These are phyloP conservation scores for Phyllosticta citribraziliensis DNA, from an alignment of 2,329 filamentous ascomycete genomes.

Conservation along the genomic window DNA sequence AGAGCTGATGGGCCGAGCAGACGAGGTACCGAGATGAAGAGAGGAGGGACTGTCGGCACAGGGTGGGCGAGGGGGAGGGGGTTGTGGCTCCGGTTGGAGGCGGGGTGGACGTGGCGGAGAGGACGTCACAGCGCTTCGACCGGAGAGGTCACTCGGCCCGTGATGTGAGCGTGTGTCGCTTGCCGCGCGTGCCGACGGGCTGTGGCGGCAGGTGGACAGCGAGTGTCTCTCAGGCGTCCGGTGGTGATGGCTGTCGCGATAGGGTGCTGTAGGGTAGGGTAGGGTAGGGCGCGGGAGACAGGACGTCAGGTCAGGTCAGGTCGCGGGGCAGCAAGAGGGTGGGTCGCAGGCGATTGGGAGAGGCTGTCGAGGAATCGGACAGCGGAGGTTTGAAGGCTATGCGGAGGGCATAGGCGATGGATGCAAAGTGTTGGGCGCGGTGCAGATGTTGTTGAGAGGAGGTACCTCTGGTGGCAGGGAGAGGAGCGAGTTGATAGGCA, in stretches of 20 bases:
- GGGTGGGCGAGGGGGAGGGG: not conserved
- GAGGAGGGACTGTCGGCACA: not conserved
- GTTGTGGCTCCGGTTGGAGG: not conserved
- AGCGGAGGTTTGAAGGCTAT: not conserved
- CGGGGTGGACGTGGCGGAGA: slow-evolving; percentile 6
- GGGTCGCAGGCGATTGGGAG: not conserved
- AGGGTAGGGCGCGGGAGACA: too few species aligned
- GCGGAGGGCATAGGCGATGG: not conserved
- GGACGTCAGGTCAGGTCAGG: not conserved
- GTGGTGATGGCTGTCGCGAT: not conserved
- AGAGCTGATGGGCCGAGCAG: not conserved
- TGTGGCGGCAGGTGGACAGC: not conserved
- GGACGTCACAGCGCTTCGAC: slow-evolving; percentile 7
- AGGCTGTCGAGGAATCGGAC: not conserved
- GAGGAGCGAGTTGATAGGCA: slow-evolving; percentile 2
- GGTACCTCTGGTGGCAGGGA: slow-evolving; percentile 4
- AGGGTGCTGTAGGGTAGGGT: too few species aligned
- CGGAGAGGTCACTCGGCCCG: not conserved
- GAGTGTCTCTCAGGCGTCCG: not conserved
- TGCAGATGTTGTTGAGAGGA: slow-evolving; percentile 7
- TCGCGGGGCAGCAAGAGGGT: slow-evolving; percentile 1
- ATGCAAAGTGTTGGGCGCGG: slow-evolving; percentile 4
- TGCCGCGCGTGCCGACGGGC: slow-evolving; percentile 2
- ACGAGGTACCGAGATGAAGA: not conserved
- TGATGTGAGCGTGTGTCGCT: slow-evolving; percentile 4